Percentiles rank a stretch among this genome's conserved stretches.
These are phyloP conservation scores for Gremmenia infestans DNA, from an alignment of 2,329 filamentous ascomycete species.

Conservation along the genomic window DNA sequence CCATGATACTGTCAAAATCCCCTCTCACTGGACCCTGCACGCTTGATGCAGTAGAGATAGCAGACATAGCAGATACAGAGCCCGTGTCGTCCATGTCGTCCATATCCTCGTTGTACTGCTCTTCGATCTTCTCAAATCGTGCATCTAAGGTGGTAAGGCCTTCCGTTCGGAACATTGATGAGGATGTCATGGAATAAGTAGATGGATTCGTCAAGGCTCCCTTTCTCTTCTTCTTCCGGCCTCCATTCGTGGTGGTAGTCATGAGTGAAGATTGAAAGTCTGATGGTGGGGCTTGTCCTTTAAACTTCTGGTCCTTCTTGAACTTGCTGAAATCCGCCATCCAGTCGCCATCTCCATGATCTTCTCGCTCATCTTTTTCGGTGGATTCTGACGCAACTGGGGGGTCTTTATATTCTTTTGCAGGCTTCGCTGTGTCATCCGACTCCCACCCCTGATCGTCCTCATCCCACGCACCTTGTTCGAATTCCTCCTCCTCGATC, in stretches of 20 bases:
- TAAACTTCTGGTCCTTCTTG: conserved; percentile 71
- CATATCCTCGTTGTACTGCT: conserved; percentile 65
- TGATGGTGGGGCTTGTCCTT: conserved; percentile 38
- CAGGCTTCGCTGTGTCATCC: conserved; percentile 79
- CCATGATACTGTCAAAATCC: conserved; percentile 87
- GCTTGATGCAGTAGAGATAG: conserved; percentile 55
- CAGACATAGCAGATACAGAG: conserved; percentile 55
- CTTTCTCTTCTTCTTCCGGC: conserved; percentile 89
- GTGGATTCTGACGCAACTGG: conserved; percentile 36
- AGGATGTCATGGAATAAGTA: conserved; percentile 87
- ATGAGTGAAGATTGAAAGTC: conserved; percentile 66
- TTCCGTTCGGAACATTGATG: conserved; percentile 80
- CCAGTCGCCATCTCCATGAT: conserved; percentile 73
- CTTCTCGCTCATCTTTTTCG: conserved; percentile 50
- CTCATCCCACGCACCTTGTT: conserved; percentile 55
- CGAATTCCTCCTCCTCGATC: conserved; percentile 75
- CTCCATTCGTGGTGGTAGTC: conserved; percentile 73
- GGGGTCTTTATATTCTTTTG: conserved; percentile 45
- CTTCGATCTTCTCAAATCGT: conserved; percentile 86
- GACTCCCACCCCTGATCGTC: conserved; percentile 88
- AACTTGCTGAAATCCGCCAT: conserved; percentile 90
- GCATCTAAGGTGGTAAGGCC: conserved; percentile 80
- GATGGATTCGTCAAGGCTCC: conserved; percentile 85
- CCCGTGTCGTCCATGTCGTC: conserved; percentile 59
- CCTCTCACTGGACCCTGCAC: conserved; percentile 63